Conservation (phyloP, 768 basidiomycete genomes). For the Rhodocollybia butyracea region DNA sequence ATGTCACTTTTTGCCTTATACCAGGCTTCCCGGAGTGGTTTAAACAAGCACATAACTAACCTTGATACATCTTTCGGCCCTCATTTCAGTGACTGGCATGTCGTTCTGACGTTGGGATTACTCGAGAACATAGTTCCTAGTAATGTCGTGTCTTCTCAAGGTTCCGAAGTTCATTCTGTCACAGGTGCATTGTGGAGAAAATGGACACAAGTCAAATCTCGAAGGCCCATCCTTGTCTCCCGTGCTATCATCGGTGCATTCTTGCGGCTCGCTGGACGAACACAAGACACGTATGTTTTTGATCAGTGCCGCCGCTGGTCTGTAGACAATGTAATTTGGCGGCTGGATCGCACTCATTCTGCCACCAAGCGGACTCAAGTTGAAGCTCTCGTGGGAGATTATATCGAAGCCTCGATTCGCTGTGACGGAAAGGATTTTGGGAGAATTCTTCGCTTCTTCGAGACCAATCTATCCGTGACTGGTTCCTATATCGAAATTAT, state of each 20-base stretch:
- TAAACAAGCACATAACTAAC: background rate
- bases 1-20: constrained; percentile 35
- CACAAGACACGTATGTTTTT: constrained; percentile 33
- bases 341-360: constrained; percentile 10
- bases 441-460: constrained; percentile 28
- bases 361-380: constrained; percentile 21
- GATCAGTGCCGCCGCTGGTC: constrained; percentile 33
- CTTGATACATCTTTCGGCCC: background rate
- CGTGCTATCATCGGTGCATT: constrained; percentile 40
- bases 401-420: constrained; percentile 26
- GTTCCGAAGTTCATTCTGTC: constrained; percentile 20
- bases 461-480: background rate
- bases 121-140: constrained; percentile 27
- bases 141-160: background rate
- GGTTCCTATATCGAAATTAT: constrained; percentile 24
- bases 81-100: constrained; percentile 31
- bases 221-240: constrained; percentile 24
- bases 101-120: constrained; percentile 37
- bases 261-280: constrained; percentile 39
- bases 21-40: constrained; percentile 1
- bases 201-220: constrained; percentile 30
- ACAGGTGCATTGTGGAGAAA: constrained; percentile 34
- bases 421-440: constrained; percentile 24
- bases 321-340: constrained; percentile 25
- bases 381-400: constrained; percentile 31